Base-by-base conservation (phyloP, 768 basidiomycete species). In the Cantharellus anzutake region DNA sequence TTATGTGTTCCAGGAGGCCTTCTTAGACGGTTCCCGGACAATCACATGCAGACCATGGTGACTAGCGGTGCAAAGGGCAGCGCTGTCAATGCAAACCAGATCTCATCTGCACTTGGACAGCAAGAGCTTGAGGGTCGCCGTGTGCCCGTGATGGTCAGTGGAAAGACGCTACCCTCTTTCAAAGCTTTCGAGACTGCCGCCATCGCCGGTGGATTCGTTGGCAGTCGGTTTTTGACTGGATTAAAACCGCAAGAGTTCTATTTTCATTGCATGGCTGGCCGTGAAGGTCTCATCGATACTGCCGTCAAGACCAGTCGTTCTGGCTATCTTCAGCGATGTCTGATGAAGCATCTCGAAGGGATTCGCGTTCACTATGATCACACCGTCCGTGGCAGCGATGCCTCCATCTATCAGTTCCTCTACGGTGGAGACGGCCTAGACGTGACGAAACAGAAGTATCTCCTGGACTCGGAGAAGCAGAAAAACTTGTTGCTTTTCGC, bases 181-280 rank as follows among this genome's bases (percentile, higher is more conserved):
- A 84, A 85, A 67, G 75, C 93, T 0, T 98, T 97, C 71, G 96
- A 98, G 71, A 97, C 96, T n/a, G 86, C 83, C 62, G 92, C 96
- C 3, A 90, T 97, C 62, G 94, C 96, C 7, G 96, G 96, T 67
- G 96, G 96, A 4, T 99, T 94, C 70, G 88, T 99, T 52, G 92
- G 89, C 11, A 96, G 94, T 70, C 90, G 96, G 41, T 99, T 99
- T 78, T 79, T 99, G 75, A 98, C 96, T 4, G 96, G 96, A 59
- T 82, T 99, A 70, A 88, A 86, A 65, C 96, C 96, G 0, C 96
- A 99, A 69, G 96, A 99, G 70, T 99, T 97, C 73, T 99, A 96
- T 74, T 99, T 99, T 78, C 96, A 99, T 73, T 98, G 96, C 69
- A 99, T 99, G 96, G 96, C 96, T 60, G 96, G 96, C 58, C 81